A percentile compares a stretch with the other conserved stretches of the same genome.
These are phyloP conservation scores for Colletotrichum lupini DNA, from an alignment of 2,329 filamentous ascomycete species.

Conservation along the genomic window DNA sequence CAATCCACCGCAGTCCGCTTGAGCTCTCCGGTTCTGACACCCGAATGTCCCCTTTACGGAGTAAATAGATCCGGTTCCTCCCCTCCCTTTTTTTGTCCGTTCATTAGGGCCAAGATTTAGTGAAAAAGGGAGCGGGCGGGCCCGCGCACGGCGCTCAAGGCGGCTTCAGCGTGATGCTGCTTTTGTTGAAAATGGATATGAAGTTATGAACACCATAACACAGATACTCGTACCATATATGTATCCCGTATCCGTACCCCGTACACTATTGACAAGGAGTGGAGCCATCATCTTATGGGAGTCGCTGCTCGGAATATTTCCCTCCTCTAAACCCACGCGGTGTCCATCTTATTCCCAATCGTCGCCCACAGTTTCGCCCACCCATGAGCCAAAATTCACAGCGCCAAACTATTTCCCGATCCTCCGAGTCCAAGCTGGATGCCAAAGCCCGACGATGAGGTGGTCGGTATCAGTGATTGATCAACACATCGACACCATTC, in stretches of 20 bases:
- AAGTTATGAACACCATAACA: too few species aligned
- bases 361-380: neutral
- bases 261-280: too few species aligned
- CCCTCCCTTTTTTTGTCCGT: neutral
- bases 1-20: neutral
- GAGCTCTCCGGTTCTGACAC: neutral
- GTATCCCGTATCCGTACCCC: too few species aligned
- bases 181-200: too few species aligned
- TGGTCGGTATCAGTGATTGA: too few species aligned
- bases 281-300: neutral
- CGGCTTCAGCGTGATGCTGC: conserved; percentile 4
- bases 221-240: too few species aligned
- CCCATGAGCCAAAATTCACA: neutral
- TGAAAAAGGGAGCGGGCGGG: neutral
- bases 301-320: neutral
- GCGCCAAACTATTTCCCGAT: conserved; percentile 15
- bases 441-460: neutral
- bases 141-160: neutral
- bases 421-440: neutral
- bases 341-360: conserved; percentile 3
- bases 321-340: neutral
- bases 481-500: too few species aligned
- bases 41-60: neutral
- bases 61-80: neutral
- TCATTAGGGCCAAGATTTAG: neutral